A percentile compares a stretch with the other conserved stretches of the same genome.
Evolutionary conservation across 805 yeast genomes (phyloP).

Genomic region (Ogataea philodendri): DNA sequence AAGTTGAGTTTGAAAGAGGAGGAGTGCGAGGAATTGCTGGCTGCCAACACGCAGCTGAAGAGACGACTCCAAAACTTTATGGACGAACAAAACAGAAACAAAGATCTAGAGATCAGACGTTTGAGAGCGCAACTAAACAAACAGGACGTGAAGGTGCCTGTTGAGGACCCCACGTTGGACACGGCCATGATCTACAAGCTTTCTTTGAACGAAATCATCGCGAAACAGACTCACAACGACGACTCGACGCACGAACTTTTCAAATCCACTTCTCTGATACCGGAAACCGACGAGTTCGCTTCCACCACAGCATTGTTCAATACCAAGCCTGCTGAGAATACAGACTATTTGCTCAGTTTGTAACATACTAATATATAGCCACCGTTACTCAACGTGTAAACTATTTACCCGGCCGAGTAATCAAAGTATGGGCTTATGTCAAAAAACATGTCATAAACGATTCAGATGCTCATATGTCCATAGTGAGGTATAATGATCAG

Average conservation of each 20-base stretch:
- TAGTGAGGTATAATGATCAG: conserved; percentile 19
- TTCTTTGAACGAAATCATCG: conserved; percentile 8
- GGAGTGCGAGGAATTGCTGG: conserved; percentile 1
- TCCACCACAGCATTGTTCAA: conserved; percentile 8
- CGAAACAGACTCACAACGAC: too few relatives aligned
- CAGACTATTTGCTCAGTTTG: conserved; percentile 16
- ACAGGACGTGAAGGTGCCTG: neutral
- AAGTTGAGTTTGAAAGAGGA: conserved; percentile 1
- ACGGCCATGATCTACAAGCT: conserved; percentile 13
- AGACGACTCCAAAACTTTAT: neutral
- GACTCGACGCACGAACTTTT: too few relatives aligned
- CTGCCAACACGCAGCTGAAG: neutral
- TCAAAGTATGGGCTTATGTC: neutral
- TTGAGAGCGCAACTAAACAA: neutral
- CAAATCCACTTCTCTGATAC: too few relatives aligned
- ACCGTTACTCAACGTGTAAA: too few relatives aligned
- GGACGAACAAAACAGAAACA: neutral
- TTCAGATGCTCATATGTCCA: too few relatives aligned
- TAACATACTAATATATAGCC: conserved; percentile 5
- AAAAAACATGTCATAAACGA: too few relatives aligned
- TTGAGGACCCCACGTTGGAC: conserved; percentile 4
- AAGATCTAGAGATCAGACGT: neutral
- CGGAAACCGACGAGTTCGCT: neutral
- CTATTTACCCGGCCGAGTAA: conserved; percentile 8
- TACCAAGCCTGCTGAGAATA: conserved; percentile 12